phyloP scores from a whole-genome alignment of 768 basidiomycete genomes.

The Phlegmacium glaucopus region DNA sequence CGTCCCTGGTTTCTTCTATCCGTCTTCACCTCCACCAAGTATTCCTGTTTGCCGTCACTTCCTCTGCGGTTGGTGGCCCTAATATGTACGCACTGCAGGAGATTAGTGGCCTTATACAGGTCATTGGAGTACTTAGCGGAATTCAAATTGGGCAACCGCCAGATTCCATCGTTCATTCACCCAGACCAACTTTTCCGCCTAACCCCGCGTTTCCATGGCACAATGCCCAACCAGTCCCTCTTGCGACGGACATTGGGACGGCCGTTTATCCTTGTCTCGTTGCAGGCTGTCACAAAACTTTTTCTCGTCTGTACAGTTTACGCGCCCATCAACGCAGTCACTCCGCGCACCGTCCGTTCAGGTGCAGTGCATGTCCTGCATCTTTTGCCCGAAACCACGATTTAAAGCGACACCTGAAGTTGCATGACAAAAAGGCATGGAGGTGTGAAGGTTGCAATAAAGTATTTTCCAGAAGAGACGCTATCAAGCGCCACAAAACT shows the following conservation, averaged over 20 bases:
- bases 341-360: constrained; percentile 60
- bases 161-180: constrained; percentile 29
- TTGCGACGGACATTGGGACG: constrained; percentile 54
- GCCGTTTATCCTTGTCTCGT: constrained; percentile 81
- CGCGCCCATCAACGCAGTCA: constrained; percentile 72
- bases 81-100: constrained; percentile 65
- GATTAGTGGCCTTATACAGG: constrained; percentile 77
- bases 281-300: constrained; percentile 61
- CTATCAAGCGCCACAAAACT: constrained; percentile 76
- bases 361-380: constrained; percentile 63
- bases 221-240: constrained; percentile 19
- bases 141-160: constrained; percentile 60
- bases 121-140: constrained; percentile 75
- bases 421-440: constrained; percentile 73
- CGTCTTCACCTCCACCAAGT: constrained; percentile 72
- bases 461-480: constrained; percentile 73
- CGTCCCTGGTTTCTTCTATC: constrained; percentile 63
- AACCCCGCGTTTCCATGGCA: constrained; percentile 34
- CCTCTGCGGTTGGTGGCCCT: constrained; percentile 48
- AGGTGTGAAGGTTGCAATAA: constrained; percentile 73
- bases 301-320: constrained; percentile 65
- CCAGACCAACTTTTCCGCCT: constrained; percentile 27
- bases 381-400: constrained; percentile 80
- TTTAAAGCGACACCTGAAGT: constrained; percentile 69
- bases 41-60: constrained; percentile 76